A percentile compares a stretch with the other conserved stretches of the same genome.
Conservation (phyloP, 306 rosid species). For the Corylus heterophylla region DNA sequence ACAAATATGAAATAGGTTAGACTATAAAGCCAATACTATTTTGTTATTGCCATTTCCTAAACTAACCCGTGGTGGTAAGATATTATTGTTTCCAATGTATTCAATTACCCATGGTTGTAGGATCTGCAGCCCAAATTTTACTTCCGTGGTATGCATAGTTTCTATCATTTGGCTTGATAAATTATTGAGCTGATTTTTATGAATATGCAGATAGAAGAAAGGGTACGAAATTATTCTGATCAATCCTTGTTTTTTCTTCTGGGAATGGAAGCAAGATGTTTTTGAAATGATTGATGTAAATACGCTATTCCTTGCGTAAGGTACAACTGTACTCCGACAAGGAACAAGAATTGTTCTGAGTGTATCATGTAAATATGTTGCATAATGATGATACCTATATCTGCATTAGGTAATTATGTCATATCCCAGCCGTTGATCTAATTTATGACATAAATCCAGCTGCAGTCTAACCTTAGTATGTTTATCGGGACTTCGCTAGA, state of each 20-base stretch:
- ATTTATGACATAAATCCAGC: too few relatives aligned
- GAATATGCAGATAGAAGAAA: slow-evolving; percentile 3
- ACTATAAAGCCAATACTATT: too few relatives aligned
- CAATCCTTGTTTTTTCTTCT: background rate
- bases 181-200: background rate
- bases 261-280: background rate
- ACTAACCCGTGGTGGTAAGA: too few relatives aligned
- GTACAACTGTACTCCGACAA: background rate
- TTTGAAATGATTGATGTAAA: background rate
- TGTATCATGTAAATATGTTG: background rate
- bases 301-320: background rate
- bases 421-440: too few relatives aligned
- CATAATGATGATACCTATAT: too few relatives aligned
- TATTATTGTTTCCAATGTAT: too few relatives aligned
- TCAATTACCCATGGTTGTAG: too few relatives aligned
- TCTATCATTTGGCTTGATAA: background rate
- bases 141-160: background rate
- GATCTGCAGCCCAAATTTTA: background rate
- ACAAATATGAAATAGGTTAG: too few relatives aligned
- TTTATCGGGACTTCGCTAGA: too few relatives aligned
- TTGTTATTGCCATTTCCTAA: too few relatives aligned
- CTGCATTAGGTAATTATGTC: too few relatives aligned
- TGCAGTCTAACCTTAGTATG: background rate
- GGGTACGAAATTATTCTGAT: background rate
- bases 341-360: background rate